These are phyloP conservation scores for Russula emetica DNA, from an alignment of 768 basidiomycete species.

Conservation along the genomic window DNA sequence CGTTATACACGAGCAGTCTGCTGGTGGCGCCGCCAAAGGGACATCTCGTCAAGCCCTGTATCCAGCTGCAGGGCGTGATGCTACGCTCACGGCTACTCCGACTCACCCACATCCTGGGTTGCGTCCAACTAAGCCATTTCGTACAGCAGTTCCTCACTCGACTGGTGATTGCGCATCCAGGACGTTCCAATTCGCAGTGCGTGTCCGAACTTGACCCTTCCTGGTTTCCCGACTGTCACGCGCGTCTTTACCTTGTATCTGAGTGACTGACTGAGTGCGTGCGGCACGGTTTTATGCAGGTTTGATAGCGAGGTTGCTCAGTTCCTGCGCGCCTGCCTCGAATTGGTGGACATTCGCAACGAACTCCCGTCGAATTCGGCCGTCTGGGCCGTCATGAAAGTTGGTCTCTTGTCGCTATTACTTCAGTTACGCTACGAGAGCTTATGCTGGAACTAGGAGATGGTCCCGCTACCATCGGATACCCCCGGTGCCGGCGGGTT, in stretches of 20 bases:
- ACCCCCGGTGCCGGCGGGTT: constrained; percentile 16
- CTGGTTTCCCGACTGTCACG: neutral
- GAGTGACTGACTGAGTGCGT: neutral
- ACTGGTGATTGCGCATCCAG: too few relatives aligned
- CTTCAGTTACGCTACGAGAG: neutral
- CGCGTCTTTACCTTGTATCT: too few relatives aligned
- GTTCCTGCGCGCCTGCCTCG: constrained; percentile 5
- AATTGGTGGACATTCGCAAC: constrained; percentile 2
- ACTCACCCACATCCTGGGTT: too few relatives aligned
- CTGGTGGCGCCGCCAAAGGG: neutral
- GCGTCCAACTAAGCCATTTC: neutral
- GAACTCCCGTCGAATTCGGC: constrained; percentile 3
- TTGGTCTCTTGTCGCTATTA: neutral
- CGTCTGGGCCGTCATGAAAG: constrained; percentile 20
- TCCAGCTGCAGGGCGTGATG: too few relatives aligned
- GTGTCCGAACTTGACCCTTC: neutral
- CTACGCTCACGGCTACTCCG: too few relatives aligned
- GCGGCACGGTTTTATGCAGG: neutral
- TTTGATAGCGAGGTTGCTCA: constrained; percentile 17
- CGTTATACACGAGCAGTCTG: constrained; percentile 16
- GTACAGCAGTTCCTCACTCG: constrained; percentile 2
- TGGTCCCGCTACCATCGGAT: constrained; percentile 18
- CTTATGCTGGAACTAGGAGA: constrained; percentile 5
- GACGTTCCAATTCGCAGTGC: too few relatives aligned
- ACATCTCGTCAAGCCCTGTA: too few relatives aligned